Evolutionary conservation across 257 asterid genomes (phyloP), one percentile per base, ranked within the genome.

Genomic region (Ligustrum vulgare): DNA sequence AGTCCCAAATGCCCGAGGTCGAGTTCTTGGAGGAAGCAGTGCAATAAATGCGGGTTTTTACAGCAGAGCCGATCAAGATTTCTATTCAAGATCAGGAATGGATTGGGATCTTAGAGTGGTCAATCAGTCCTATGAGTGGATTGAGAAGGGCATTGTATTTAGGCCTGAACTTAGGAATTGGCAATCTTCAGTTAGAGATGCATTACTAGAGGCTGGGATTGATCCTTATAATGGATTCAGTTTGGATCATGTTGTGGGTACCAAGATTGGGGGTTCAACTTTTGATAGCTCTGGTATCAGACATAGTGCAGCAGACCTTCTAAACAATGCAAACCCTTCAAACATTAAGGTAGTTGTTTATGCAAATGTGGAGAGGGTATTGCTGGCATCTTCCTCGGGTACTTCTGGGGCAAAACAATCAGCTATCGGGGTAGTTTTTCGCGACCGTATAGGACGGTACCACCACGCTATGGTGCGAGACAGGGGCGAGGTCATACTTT

Each of bases 1-100:
- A 8, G 94, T 94, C 13, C 93, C 95, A 1, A 94, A 92, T 68
- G 92, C 97, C 58, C 71, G 98, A 51, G 99, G 99, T 72, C 87
- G 99, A n/a, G 91, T 94, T 84, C 96, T 94, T 35, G 98, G 99
- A 8, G 99, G 98, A 4, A 89, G 96, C 62, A 92, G 98, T 51
- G 86, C 96, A 2, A 86, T 94, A 6, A 94, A 94, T 67, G 96
- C 98, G 0, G 97, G 98, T 2, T 92, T 93, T 70, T 89, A 89
- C 75, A 89, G 90, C 80, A 68, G 93, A 66, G 91, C 90, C 0
- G 91, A 86, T 67, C 78, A 58, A 23, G 89, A 80, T 18, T 89
- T 89, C 63, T 86, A 78, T 39, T 20, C 11, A 12, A 76, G 72
- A 69, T 92, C 99, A 1, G 88, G 92, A 18, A 80, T 94, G 22